Evolutionary conservation across 2,329 filamentous ascomycete species (phyloP).

Genomic region (Botrytis deweyae): DNA sequence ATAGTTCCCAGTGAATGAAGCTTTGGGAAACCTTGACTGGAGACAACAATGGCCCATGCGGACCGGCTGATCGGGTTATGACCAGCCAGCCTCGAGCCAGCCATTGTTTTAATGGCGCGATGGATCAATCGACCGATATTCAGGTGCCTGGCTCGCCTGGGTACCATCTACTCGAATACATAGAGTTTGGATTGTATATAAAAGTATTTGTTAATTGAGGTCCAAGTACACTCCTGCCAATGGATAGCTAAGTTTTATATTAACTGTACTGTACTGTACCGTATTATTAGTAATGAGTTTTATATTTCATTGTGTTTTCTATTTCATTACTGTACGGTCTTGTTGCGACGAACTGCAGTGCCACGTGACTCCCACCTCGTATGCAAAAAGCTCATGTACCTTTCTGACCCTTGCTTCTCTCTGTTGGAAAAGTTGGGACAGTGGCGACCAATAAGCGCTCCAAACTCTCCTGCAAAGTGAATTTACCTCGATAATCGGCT

Average conservation of each 20-base stretch:
- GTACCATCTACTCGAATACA: background rate
- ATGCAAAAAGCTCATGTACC: background rate
- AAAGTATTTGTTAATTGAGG: background rate
- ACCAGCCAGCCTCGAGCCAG: background rate
- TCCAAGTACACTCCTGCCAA: background rate
- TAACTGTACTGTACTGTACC: no score
- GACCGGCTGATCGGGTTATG: background rate
- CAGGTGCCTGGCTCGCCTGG: no score
- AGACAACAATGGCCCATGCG: background rate
- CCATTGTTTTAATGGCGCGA: background rate
- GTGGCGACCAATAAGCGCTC: background rate
- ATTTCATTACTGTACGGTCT: background rate
- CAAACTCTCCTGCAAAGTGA: background rate
- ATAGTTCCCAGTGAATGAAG: background rate
- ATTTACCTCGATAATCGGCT: background rate
- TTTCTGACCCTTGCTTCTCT: slow-evolving; percentile 9
- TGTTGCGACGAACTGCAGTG: background rate
- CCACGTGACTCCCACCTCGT: background rate
- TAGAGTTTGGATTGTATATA: background rate
- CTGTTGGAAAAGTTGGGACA: background rate
- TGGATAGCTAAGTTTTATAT: no score
- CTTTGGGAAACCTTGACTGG: background rate
- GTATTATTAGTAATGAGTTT: background rate
- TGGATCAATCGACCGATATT: background rate
- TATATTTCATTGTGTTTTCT: background rate